Conservation (phyloP, 2,329 filamentous ascomycete species). For the Eutypa lata region DNA sequence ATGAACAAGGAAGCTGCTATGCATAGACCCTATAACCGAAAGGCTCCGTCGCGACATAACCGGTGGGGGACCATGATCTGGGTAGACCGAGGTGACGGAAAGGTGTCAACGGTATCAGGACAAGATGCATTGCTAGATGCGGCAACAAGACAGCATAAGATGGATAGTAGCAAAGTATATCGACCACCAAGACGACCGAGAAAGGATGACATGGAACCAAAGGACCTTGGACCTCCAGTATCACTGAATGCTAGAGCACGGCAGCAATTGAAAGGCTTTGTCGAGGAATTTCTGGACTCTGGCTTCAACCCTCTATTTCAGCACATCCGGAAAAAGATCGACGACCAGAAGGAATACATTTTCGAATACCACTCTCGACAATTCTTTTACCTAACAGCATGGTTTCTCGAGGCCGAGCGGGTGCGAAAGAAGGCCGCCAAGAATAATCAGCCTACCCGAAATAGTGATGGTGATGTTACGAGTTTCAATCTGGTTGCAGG, state of each 20-base stretch:
- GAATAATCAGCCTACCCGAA: conserved; percentile 37
- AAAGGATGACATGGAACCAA: conserved; percentile 60
- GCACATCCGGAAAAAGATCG: conserved; percentile 83
- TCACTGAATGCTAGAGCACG: conserved; percentile 70
- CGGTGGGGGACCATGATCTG: conserved; percentile 97
- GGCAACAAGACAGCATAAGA: conserved; percentile 73
- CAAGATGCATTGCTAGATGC: conserved; percentile 78
- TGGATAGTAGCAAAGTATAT: conserved; percentile 89
- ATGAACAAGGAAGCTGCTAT: conserved; percentile 83
- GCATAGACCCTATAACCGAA: conserved; percentile 71
- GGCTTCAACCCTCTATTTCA: conserved; percentile 90
- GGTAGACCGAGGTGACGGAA: conserved; percentile 83
- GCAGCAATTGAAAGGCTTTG: conserved; percentile 75
- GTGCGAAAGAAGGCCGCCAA: conserved; percentile 58
- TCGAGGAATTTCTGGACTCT: conserved; percentile 90
- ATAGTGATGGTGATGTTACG: conserved; percentile 60
- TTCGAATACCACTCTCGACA: conserved; percentile 75
- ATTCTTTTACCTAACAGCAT: conserved; percentile 88
- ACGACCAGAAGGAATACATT: conserved; percentile 81
- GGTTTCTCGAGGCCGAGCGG: conserved; percentile 88
- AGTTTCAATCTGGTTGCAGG: conserved; percentile 84
- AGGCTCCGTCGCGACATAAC: conserved; percentile 83
- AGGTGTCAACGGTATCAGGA: conserved; percentile 82
- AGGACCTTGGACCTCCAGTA: conserved; percentile 73
- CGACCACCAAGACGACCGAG: conserved; percentile 69